A percentile compares a stretch with the other conserved stretches of the same genome.
These are phyloP conservation scores for Vigna nakashimae DNA, from an alignment of 306 rosid genomes.

Conservation along the genomic window DNA sequence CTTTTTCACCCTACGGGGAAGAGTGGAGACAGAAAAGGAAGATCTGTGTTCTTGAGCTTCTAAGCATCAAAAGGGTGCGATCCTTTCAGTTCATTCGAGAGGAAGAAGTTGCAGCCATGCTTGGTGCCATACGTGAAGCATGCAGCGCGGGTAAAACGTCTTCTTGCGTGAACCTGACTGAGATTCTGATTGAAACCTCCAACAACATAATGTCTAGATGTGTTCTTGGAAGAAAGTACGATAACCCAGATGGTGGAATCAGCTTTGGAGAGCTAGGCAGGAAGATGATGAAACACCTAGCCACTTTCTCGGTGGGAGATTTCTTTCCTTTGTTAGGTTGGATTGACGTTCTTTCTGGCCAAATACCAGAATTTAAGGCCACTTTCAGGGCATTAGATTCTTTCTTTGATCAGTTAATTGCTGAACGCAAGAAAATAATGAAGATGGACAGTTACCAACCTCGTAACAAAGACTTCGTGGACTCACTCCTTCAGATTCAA, in stretches of 20 bases:
- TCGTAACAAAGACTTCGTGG: conserved; percentile 42
- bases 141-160: background rate
- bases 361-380: conserved; percentile 15
- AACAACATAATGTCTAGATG: conserved; percentile 41
- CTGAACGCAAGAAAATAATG: conserved; percentile 18
- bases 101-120: conserved; percentile 35
- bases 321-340: conserved; percentile 51
- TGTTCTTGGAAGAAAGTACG: conserved; percentile 34
- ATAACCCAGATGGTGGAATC: background rate
- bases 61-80: background rate
- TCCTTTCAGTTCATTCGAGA: background rate
- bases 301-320: conserved; percentile 48
- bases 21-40: conserved; percentile 22
- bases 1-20: background rate
- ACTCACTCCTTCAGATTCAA: conserved; percentile 49
- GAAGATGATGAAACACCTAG: background rate
- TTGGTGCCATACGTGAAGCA: background rate
- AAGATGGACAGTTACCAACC: background rate
- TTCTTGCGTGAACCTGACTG: conserved; percentile 20
- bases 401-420: conserved; percentile 45
- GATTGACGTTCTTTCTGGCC: conserved; percentile 52
- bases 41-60: background rate
- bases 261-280: conserved; percentile 30
- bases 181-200: conserved; percentile 20
- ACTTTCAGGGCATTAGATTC: conserved; percentile 25